These are phyloP conservation scores for Termitomyces sp. DNA, from an alignment of 768 basidiomycete genomes.

Conservation along the genomic window DNA sequence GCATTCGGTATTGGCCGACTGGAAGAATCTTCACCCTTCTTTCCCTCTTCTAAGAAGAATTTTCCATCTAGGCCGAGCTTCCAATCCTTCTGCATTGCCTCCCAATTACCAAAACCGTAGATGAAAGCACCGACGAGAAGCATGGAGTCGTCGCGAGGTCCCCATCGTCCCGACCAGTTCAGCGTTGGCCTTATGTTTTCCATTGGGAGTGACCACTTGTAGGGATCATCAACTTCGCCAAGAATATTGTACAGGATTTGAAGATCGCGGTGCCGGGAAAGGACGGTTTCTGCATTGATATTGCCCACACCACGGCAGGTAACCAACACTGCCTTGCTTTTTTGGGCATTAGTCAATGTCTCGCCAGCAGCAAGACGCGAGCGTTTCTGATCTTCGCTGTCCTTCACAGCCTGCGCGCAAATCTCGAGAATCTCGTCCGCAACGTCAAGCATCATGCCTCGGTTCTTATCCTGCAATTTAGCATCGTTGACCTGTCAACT, in stretches of 20 bases:
- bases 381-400: conserved; percentile 79
- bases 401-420: conserved; percentile 78
- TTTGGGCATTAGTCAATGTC: conserved; percentile 86
- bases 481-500: conserved; percentile 71
- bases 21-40: conserved; percentile 84
- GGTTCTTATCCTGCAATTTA: conserved; percentile 91
- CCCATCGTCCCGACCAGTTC: conserved; percentile 97
- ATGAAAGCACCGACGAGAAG: conserved; percentile 89
- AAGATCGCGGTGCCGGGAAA: conserved; percentile 85
- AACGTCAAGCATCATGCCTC: conserved; percentile 84
- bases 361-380: conserved; percentile 75
- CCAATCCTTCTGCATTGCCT: conserved; percentile 85
- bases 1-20: conserved; percentile 93
- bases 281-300: conserved; percentile 97
- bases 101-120: conserved; percentile 97
- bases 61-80: conserved; percentile 83
- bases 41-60: conserved; percentile 97
- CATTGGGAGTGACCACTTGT: conserved; percentile 84
- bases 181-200: conserved; percentile 92
- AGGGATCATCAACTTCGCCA: conserved; percentile 63
- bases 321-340: conserved; percentile 95
- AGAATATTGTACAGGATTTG: conserved; percentile 83
- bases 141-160: conserved; percentile 88
- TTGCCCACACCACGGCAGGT: conserved; percentile 85
- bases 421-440: conserved; percentile 89